phyloP scores from a whole-genome alignment of 2,329 filamentous ascomycete species.

The Aspergillus proliferans region DNA sequence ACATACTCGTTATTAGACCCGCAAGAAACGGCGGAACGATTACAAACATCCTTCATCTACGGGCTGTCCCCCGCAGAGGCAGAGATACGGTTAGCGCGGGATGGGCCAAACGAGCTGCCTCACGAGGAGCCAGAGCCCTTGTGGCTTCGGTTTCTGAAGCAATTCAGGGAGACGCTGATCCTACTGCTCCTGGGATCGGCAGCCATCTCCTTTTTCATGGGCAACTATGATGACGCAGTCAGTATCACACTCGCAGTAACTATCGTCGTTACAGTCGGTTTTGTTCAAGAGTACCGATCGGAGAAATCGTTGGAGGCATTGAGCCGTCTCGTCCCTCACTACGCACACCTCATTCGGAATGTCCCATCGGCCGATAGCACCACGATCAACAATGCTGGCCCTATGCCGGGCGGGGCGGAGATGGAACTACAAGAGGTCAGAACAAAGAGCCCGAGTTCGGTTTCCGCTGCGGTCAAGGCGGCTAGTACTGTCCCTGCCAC shows the following conservation, averaged over 20 bases:
- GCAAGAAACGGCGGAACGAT: constrained; percentile 67
- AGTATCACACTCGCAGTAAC: constrained; percentile 95
- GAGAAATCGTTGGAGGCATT: constrained; percentile 96
- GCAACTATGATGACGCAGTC: constrained; percentile 89
- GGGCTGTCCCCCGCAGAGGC: constrained; percentile 79
- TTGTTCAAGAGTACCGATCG: constrained; percentile 94
- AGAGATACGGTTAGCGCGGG: constrained; percentile 66
- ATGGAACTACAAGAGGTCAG: constrained; percentile 47
- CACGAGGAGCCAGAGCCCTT: constrained; percentile 89
- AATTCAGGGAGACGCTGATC: constrained; percentile 95
- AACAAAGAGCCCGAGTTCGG: constrained; percentile 44
- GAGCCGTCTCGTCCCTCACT: constrained; percentile 88
- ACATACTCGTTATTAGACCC: constrained; percentile 63
- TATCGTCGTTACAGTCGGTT: constrained; percentile 93
- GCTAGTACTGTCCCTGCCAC: constrained; percentile 81
- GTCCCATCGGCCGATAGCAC: constrained; percentile 19
- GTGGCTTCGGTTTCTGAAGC: constrained; percentile 91
- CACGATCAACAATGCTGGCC: constrained; percentile 15
- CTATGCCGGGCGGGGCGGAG: constrained; percentile 28
- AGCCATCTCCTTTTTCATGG: constrained; percentile 78
- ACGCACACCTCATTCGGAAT: constrained; percentile 83
- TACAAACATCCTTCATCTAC: constrained; percentile 75
- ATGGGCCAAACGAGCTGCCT: constrained; percentile 90
- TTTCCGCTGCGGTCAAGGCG: constrained; percentile 61
- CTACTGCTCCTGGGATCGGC: constrained; percentile 85